phyloP scores from a whole-genome alignment of 495 filamentous ascomycete species.

The Hypoxylon cercidicola region DNA sequence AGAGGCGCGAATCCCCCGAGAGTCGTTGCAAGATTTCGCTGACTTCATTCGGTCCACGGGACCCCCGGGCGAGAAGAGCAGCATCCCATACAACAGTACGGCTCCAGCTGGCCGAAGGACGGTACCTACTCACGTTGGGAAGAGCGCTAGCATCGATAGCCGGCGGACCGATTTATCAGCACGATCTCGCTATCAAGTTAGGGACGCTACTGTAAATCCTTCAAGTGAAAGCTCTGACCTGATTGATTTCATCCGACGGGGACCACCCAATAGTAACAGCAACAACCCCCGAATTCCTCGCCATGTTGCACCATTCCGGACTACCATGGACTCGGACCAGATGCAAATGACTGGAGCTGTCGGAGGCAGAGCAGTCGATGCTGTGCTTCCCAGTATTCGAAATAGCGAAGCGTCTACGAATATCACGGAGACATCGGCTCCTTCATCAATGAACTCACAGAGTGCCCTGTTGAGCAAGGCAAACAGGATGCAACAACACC shows the following conservation, averaged over 20 bases:
- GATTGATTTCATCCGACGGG: conserved; percentile 92
- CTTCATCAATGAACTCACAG: conserved; percentile 64
- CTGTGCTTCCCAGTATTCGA: conserved; percentile 54
- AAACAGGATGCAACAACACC: conserved; percentile 29
- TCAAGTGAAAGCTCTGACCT: conserved; percentile 80
- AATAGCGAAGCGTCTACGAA: conserved; percentile 57
- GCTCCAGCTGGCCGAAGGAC: conserved; percentile 37
- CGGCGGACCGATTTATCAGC: conserved; percentile 45
- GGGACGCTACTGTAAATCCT: conserved; percentile 69
- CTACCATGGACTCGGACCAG: conserved; percentile 86
- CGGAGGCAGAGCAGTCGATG: conserved; percentile 62
- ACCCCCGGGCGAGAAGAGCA: conserved; percentile 58
- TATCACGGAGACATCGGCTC: conserved; percentile 50
- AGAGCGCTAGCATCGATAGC: conserved; percentile 43
- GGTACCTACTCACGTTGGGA: conserved; percentile 38
- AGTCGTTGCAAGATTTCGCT: conserved; percentile 79
- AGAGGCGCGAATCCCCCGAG: conserved; percentile 71
- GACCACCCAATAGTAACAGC: conserved; percentile 66
- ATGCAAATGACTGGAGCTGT: conserved; percentile 62
- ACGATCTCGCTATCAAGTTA: conserved; percentile 70
- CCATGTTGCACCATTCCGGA: conserved; percentile 85
- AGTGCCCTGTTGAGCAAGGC: conserved; percentile 58
- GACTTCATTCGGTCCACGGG: conserved; percentile 87
- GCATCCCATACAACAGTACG: conserved; percentile 27
- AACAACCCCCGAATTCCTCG: conserved; percentile 76